Evolutionary conservation across 257 asterid species (phyloP), one percentile per base, ranked within the genome.

Genomic region (Fraxinus americana): DNA sequence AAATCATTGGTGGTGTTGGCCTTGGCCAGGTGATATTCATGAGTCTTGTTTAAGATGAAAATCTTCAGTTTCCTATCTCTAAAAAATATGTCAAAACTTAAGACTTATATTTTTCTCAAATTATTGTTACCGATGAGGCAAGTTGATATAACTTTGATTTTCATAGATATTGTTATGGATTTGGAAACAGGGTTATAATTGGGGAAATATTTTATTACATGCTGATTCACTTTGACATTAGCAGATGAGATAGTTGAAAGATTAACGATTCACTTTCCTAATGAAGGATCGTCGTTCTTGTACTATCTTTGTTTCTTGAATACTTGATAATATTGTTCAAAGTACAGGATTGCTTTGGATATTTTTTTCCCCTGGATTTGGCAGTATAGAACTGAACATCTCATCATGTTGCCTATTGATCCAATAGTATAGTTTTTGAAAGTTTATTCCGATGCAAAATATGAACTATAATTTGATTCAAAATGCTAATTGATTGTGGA

Each of bases 1-100:
- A 94, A 76, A 81, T 84, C 75, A 67, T 91, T 45, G 97, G 91
- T 67, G 77, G 91, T 67, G 30, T 91, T 70, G 97, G 97, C 50
- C 75, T 92, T 39, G 90, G 87, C 54, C 93, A 79, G 97, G 98
- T 92, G 83, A 83, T 76, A 39, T 30, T 75, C 80, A 48, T 34
- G 29, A 67, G 4, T 52, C 77, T 77, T 70, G n/a, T 75, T 75
- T 71, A 70, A 29, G 11, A 45, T 72, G 41, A n/a, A 30, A 25
- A 23, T 57, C 67, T 69, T 48, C 36, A 23, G 75, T 57, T 27
- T 72, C 35, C 7, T 35, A 17, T 70, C 65, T 52, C 30, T 36
- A 41, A 72, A 65, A 30, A 50, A 11, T 75, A 0, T 9, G 34
- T 10, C 14, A 65, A 48, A 14, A 71, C 43, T 48, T 29, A 34